Evolutionary conservation across 352 stramenopile species (phyloP).

Genomic region (Peronospora belbahrii): DNA sequence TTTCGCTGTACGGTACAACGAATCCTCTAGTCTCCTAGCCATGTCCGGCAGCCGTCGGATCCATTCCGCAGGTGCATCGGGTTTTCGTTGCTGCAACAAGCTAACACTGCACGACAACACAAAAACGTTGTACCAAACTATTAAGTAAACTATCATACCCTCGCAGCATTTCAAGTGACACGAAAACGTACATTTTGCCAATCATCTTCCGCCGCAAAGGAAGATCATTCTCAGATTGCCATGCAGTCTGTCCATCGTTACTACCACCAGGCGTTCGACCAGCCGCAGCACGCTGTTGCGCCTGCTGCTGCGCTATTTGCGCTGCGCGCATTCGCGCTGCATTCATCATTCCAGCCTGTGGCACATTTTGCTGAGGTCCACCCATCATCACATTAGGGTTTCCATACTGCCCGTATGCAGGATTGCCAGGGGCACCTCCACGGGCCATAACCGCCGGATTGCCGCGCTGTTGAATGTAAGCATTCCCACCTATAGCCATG

Average conservation of each 20-base stretch:
- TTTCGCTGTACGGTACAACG: conserved; percentile 90
- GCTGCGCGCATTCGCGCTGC: conserved; percentile 40
- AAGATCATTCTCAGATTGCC: conserved; percentile 84
- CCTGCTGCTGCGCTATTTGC: conserved; percentile 38
- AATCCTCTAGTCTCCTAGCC: conserved; percentile 96
- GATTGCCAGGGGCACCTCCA: conserved; percentile 24
- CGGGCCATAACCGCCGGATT: conserved; percentile 55
- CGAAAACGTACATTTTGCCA: conserved; percentile 81
- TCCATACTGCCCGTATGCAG: conserved; percentile 54
- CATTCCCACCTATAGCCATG: conserved; percentile 43
- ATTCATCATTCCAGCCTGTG: conserved; percentile 34
- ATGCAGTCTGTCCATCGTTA: conserved; percentile 58
- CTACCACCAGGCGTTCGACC: conserved; percentile 25
- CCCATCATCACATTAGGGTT: conserved; percentile 62
- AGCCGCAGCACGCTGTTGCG: conserved; percentile 39
- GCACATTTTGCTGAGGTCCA: conserved; percentile 23
- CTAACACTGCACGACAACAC: conserved; percentile 62
- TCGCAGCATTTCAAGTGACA: background rate
- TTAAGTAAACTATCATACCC: conserved; percentile 2
- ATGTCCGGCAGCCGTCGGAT: conserved; percentile 97
- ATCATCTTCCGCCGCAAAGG: conserved; percentile 86
- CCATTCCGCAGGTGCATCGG: conserved; percentile 95
- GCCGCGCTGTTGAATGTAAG: conserved; percentile 61
- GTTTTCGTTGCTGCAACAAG: conserved; percentile 94
- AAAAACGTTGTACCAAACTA: conserved; percentile 1